Conservation (phyloP, 495 filamentous ascomycete species). For the Hypomontagnella monticulosa region DNA sequence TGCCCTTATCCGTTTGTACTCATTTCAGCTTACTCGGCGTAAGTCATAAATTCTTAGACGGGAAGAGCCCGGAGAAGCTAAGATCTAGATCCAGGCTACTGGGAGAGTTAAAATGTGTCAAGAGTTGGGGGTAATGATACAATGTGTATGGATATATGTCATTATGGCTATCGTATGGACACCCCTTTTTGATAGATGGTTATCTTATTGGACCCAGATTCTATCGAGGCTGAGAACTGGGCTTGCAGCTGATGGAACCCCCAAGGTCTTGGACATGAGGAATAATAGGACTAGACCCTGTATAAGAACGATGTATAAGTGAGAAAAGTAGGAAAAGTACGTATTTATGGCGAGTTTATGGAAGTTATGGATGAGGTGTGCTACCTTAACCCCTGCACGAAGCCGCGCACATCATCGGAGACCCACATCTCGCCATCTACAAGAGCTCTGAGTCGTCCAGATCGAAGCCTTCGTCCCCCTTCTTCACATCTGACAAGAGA, state of each 20-base stretch:
- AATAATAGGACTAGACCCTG: slow-evolving; percentile 4
- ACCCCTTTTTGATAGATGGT: background rate
- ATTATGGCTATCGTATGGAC: slow-evolving; percentile 9
- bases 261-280: slow-evolving; percentile 23
- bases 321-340: background rate
- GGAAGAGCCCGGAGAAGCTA: background rate
- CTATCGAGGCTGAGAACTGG: slow-evolving; percentile 28
- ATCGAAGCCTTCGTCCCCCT: background rate
- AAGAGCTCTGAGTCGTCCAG: slow-evolving; percentile 29
- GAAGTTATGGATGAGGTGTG: background rate
- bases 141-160: slow-evolving; percentile 6
- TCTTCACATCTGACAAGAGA: background rate
- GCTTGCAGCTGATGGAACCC: slow-evolving; percentile 11
- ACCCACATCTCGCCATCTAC: slow-evolving; percentile 40
- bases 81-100: slow-evolving; percentile 33
- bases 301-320: background rate
- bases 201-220: slow-evolving; percentile 16
- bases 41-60: slow-evolving; percentile 1
- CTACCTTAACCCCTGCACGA: slow-evolving; percentile 16
- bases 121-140: background rate
- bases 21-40: slow-evolving; percentile 4
- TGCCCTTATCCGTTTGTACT: background rate
- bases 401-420: slow-evolving; percentile 36
- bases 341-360: background rate
- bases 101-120: slow-evolving; percentile 17